Percentiles rank a stretch among this genome's conserved stretches.
phyloP scores from a whole-genome alignment of 2,329 filamentous ascomycete species.

The Rutstroemia sp. region DNA sequence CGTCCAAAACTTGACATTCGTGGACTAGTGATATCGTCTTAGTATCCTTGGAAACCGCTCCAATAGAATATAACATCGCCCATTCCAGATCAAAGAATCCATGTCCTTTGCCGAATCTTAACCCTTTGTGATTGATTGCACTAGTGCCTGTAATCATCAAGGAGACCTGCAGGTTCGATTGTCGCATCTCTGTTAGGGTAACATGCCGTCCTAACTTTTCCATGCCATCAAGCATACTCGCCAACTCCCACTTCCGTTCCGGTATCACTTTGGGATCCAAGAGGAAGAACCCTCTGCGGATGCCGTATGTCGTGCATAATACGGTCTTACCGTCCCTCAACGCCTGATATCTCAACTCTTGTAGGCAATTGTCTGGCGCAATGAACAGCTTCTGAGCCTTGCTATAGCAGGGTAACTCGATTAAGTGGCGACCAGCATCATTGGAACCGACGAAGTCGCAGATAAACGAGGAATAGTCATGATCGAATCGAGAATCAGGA shows the following conservation, averaged over 20 bases:
- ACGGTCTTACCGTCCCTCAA: conserved; percentile 35
- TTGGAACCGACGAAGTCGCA: conserved; percentile 35
- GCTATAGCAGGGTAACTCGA: conserved; percentile 29
- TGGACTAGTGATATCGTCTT: conserved; percentile 33
- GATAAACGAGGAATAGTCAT: conserved; percentile 36
- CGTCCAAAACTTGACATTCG: conserved; percentile 35
- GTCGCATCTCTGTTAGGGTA: conserved; percentile 30
- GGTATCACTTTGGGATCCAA: conserved; percentile 32
- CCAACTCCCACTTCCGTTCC: conserved; percentile 26
- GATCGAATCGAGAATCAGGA: conserved; percentile 37
- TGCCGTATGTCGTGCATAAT: conserved; percentile 35
- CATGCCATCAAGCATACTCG: conserved; percentile 37
- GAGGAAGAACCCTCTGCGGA: conserved; percentile 36
- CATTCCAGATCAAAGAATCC: conserved; percentile 38
- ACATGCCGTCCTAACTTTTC: conserved; percentile 33
- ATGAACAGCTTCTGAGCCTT: conserved; percentile 31
- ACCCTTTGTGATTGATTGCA: conserved; percentile 33
- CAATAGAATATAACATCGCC: conserved; percentile 33
- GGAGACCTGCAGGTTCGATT: conserved; percentile 23
- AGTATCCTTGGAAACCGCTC: conserved; percentile 24
- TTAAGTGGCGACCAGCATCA: conserved; percentile 28
- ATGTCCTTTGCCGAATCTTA: conserved; percentile 35
- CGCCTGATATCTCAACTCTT: conserved; percentile 32
- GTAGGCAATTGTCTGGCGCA: conserved; percentile 38
- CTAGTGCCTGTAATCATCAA: conserved; percentile 35